phyloP scores from a whole-genome alignment of 495 filamentous ascomycete genomes.

The Hypoxylon rickii region DNA sequence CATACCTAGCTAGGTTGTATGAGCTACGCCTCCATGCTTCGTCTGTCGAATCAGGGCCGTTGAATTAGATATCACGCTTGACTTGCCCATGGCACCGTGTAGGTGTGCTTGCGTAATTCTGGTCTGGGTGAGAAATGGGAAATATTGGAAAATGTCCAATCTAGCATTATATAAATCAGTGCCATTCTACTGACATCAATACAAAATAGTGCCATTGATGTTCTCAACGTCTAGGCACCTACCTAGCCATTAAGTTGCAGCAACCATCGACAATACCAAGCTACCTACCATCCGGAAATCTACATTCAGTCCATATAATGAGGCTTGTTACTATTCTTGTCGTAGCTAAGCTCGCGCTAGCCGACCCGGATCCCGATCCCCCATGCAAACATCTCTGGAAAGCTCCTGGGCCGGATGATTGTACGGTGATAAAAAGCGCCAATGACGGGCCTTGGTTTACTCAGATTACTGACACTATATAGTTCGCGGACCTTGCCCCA shows the following conservation, averaged over 20 bases:
- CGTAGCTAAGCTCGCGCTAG: not conserved
- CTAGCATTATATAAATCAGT: no score
- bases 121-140: no score
- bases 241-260: not conserved
- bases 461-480: conserved; percentile 1
- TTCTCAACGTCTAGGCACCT: no score
- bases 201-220: no score
- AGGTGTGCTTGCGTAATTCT: not conserved
- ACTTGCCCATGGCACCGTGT: not conserved
- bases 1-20: not conserved
- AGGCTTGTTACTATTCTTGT: not conserved
- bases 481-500: conserved; percentile 46
- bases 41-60: not conserved
- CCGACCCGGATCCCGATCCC: not conserved
- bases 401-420: conserved; percentile 3
- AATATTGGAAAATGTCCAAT: no score
- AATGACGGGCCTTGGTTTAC: no score
- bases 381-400: not conserved
- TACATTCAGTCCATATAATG: not conserved
- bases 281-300: no score
- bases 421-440: not conserved
- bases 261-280: not conserved
- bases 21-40: not conserved
- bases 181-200: no score
- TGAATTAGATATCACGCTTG: not conserved